phyloP scores from a whole-genome alignment of 352 stramenopile genomes.

The Pythium sukuiense region DNA sequence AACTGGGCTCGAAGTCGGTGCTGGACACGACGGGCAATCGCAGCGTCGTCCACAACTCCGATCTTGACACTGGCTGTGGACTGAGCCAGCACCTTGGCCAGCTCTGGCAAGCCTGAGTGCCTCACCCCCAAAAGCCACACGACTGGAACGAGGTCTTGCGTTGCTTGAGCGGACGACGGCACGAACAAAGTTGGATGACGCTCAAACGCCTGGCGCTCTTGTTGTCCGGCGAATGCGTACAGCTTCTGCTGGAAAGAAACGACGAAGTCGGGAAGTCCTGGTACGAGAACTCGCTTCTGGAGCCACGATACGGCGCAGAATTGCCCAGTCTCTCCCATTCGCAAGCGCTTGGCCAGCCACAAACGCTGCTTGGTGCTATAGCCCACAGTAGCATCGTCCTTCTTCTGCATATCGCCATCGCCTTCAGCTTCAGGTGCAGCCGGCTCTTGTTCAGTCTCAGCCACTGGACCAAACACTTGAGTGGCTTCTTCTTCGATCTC shows the following conservation, averaged over 20 bases:
- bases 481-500: slow-evolving; percentile 26
- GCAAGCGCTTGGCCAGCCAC: slow-evolving; percentile 6
- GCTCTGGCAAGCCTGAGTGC: slow-evolving; percentile 24
- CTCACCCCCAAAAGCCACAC: slow-evolving; percentile 58
- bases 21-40: slow-evolving; percentile 22
- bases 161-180: slow-evolving; percentile 28
- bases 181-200: slow-evolving; percentile 51
- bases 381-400: background rate
- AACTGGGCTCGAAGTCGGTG: slow-evolving; percentile 24
- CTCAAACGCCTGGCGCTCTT: slow-evolving; percentile 46
- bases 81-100: slow-evolving; percentile 1
- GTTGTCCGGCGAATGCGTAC: slow-evolving; percentile 54
- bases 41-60: slow-evolving; percentile 15
- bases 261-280: slow-evolving; percentile 41
- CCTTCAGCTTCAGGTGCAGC: background rate
- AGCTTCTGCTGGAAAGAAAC: slow-evolving; percentile 44
- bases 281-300: slow-evolving; percentile 36
- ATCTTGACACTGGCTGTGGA: slow-evolving; percentile 5
- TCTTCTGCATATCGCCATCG: background rate
- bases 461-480: slow-evolving; percentile 11
- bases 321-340: slow-evolving; percentile 49
- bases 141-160: slow-evolving; percentile 35
- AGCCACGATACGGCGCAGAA: slow-evolving; percentile 71
- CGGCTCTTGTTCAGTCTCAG: slow-evolving; percentile 18
- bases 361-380: slow-evolving; percentile 8